A percentile compares a stretch with the other conserved stretches of the same genome.
These are phyloP conservation scores for Sicyos edulis DNA, from an alignment of 306 rosid species.

Conservation along the genomic window DNA sequence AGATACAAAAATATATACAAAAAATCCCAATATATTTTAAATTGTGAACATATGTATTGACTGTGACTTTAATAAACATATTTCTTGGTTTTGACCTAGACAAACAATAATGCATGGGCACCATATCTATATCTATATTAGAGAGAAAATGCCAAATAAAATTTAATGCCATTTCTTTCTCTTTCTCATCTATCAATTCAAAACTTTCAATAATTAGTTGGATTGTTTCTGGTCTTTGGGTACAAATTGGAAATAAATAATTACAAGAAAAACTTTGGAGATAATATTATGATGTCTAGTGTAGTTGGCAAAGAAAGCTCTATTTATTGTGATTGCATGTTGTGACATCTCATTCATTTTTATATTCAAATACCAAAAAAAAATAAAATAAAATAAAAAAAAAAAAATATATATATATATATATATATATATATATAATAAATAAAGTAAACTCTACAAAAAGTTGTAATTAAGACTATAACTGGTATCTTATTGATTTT, in stretches of 20 bases:
- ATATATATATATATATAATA: too few species aligned
- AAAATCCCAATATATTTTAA: background rate
- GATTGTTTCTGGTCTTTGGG: background rate
- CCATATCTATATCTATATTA: background rate
- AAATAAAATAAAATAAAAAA: too few species aligned
- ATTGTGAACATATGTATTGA: background rate
- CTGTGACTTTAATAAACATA: background rate
- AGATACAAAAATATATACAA: too few species aligned
- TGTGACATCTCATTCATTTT: constrained; percentile 3
- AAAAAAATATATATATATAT: too few species aligned
- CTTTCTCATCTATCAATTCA: constrained; percentile 11
- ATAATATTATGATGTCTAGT: constrained; percentile 5
- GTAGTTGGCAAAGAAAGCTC: constrained; percentile 9
- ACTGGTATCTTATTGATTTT: too few species aligned
- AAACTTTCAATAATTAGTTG: constrained; percentile 11
- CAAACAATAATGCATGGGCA: constrained; percentile 8
- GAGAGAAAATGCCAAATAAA: background rate
- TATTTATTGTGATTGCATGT: background rate
- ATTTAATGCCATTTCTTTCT: background rate
- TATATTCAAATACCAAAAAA: too few species aligned
- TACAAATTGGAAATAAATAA: constrained; percentile 11
- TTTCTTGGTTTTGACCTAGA: background rate
- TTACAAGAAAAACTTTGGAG: background rate
- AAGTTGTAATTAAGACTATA: too few species aligned
- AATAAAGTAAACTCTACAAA: too few species aligned